These are phyloP conservation scores for Urostyla sp. DNA, from an alignment of 73 alveolate genomes.

Conservation along the genomic window DNA sequence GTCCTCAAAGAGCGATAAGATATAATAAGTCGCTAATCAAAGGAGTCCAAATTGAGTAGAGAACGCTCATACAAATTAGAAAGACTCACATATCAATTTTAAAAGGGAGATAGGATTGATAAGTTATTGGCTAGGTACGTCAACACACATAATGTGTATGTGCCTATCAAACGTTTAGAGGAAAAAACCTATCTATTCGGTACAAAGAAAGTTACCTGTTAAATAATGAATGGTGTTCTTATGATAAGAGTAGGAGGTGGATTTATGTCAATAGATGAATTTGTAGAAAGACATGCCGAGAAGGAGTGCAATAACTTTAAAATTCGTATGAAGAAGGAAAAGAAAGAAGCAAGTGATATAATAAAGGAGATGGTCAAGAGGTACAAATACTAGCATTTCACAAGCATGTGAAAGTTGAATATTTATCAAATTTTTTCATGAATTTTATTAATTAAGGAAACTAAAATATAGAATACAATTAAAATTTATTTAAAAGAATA, in stretches of 20 bases:
- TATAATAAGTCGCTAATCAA: too few species aligned
- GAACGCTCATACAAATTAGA: too few species aligned
- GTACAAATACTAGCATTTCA: not conserved
- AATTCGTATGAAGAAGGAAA: conserved; percentile 41
- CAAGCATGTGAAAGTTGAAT: too few species aligned
- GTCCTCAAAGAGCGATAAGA: too few species aligned
- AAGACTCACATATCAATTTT: too few species aligned
- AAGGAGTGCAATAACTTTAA: conserved; percentile 22
- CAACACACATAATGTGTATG: conserved; percentile 4
- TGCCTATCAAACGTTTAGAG: conserved; percentile 42
- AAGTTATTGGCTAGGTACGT: conserved; percentile 22
- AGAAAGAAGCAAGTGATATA: conserved; percentile 11
- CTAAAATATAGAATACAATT: too few species aligned
- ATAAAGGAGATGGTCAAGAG: conserved; percentile 3
- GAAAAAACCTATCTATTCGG: conserved; percentile 70
- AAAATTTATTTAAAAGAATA: too few species aligned
- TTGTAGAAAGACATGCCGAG: conserved; percentile 31
- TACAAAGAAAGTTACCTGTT: conserved; percentile 44
- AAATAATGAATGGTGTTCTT: conserved; percentile 64
- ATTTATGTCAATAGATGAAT: conserved; percentile 70
- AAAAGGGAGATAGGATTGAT: conserved; percentile 26
- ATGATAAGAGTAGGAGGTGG: conserved; percentile 85
- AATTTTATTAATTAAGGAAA: too few species aligned
- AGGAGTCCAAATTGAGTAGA: too few species aligned
- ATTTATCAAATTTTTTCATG: too few species aligned